Percentiles rank a stretch among this genome's conserved stretches.
phyloP scores from a whole-genome alignment of 2,329 filamentous ascomycete genomes.

The Dothiorella sarmentorum region DNA sequence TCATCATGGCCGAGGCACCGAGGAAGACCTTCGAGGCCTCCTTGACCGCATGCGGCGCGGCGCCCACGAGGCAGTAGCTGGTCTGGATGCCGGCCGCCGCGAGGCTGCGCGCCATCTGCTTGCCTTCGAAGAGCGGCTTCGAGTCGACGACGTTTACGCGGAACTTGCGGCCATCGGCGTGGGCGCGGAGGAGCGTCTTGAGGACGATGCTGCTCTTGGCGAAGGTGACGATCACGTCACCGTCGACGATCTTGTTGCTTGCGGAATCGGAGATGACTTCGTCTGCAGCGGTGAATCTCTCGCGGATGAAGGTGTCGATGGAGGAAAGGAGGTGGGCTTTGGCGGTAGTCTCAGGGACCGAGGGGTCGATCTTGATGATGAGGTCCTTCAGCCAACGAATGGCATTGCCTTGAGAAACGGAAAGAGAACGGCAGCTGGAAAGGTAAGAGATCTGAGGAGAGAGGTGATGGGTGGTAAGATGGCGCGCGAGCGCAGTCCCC shows the following conservation, averaged over 20 bases:
- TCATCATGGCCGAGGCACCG: conserved; percentile 91
- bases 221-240: conserved; percentile 82
- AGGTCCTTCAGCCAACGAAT: conserved; percentile 92
- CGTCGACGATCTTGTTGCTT: conserved; percentile 69
- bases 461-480: conserved; percentile 86
- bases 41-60: conserved; percentile 69
- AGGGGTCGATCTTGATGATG: conserved; percentile 86
- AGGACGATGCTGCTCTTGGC: conserved; percentile 84
- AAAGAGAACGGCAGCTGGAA: conserved; percentile 89
- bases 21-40: conserved; percentile 72
- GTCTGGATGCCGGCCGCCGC: conserved; percentile 68
- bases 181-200: conserved; percentile 72
- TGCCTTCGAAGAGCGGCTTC: conserved; percentile 66
- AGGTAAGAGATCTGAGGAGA: conserved; percentile 95
- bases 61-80: conserved; percentile 77
- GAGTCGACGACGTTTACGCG: conserved; percentile 81
- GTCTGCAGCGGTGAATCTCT: conserved; percentile 84
- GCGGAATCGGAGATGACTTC: conserved; percentile 78
- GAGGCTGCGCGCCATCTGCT: conserved; percentile 68
- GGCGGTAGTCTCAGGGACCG: conserved; percentile 74
- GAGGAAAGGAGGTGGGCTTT: conserved; percentile 73
- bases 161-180: conserved; percentile 68
- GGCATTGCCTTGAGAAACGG: conserved; percentile 94
- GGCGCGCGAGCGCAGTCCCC: conserved; percentile 79
- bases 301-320: conserved; percentile 86